phyloP scores from a whole-genome alignment of 768 basidiomycete species.

The Lactarius deliciosus region DNA sequence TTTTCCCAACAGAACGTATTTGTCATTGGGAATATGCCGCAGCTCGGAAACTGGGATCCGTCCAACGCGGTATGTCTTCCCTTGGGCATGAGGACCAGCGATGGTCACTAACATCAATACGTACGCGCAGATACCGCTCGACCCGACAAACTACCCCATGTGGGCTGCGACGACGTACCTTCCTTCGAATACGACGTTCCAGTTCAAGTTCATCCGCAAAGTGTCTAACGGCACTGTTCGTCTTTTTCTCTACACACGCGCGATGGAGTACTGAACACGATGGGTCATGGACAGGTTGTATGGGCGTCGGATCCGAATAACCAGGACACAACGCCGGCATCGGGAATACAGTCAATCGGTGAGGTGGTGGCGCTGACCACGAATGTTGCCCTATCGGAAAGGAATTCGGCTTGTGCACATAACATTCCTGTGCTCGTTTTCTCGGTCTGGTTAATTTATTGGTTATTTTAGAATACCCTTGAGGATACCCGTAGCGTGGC shows the following conservation, averaged over 20 bases:
- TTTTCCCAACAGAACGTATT: conserved; percentile 51
- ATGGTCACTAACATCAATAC: background rate
- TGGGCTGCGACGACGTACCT: conserved; percentile 55
- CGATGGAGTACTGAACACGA: conserved; percentile 32
- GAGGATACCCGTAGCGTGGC: background rate
- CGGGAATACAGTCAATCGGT: conserved; percentile 39
- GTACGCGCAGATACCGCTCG: conserved; percentile 47
- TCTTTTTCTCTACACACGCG: background rate
- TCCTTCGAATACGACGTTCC: conserved; percentile 49
- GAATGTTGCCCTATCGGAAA: background rate
- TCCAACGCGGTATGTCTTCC: conserved; percentile 42
- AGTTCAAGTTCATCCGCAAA: conserved; percentile 64
- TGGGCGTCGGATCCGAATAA: conserved; percentile 68
- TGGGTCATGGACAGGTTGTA: conserved; percentile 35
- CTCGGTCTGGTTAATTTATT: background rate
- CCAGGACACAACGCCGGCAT: conserved; percentile 41
- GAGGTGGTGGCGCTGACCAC: conserved; percentile 47
- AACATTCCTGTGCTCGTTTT: background rate
- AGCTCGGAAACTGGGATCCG: conserved; percentile 55
- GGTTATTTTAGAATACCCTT: background rate
- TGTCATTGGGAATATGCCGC: conserved; percentile 53
- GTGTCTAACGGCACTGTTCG: conserved; percentile 49
- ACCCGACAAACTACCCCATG: conserved; percentile 51
- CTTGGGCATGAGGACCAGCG: background rate
- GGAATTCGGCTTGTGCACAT: background rate